Base-by-base conservation (phyloP, 306 rosid genomes). In the Rubus parviflorus region DNA sequence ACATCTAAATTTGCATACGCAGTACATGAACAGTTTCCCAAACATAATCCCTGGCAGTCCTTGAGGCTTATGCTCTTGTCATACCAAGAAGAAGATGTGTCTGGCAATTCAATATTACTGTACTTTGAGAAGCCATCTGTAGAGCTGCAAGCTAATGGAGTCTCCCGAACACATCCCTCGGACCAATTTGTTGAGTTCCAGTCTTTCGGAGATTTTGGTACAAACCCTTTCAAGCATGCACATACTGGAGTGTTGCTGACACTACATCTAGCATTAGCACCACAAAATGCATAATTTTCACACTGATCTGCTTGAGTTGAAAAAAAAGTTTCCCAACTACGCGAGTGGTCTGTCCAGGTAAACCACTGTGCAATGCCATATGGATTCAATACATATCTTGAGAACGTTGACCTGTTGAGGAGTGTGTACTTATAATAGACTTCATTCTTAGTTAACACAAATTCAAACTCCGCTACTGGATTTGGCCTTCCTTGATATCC, bases 211-310 rank as follows among this genome's bases (percentile, higher is more conserved):
- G 84, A 78, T 43, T 46, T 81, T 0, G 93, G 82, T n/a, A 42
- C 45, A 73, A 81, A 90, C 69, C 96, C 91, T 6, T 15, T 63
- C 67, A 87, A 70, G 66, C 90, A 89, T 16, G 79, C 66, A 20
- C 96, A 87, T 5, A 73, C 6, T 0, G 93, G 87, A 22, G 81
- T 20, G 7, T 2, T 65, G 13, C 53, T 20, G 0, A 4, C 1
- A 81, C 68, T 77, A 75, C 90, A 89, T 15, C 81, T 83, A 54
- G 89, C 84, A 75, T 64, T 81, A 11, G 65, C 14, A 5, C 96
- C 96, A 70, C 92, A 86, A 3, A 23, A 22, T 4, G 84, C 88
- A 65, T 90, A 88, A 25, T 40, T 11, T 52, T 89, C 87, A 46
- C 93, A 87, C 1, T 4, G 67, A 6, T 49, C 72, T 30, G 14